These are phyloP conservation scores for Coemansia furcata DNA, from an alignment of 192 early-diverging fungal genomes.

Conservation along the genomic window DNA sequence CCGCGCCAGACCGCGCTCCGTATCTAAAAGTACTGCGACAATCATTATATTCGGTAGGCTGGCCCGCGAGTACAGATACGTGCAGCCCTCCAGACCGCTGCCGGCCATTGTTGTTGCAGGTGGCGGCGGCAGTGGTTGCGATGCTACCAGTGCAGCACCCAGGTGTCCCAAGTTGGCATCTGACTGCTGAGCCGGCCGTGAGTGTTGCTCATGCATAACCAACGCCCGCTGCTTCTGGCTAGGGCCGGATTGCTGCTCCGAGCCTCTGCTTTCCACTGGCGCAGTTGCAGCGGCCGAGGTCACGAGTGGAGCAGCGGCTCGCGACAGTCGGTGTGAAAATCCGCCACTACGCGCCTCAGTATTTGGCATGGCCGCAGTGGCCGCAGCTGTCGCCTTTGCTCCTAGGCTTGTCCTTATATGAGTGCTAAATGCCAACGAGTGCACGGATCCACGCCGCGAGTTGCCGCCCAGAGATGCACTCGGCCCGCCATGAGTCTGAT, in stretches of 20 bases:
- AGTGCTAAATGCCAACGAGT: slow-evolving; percentile 44
- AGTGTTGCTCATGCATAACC: slow-evolving; percentile 3
- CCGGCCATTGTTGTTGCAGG: slow-evolving; percentile 11
- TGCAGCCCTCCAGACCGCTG: slow-evolving; percentile 33
- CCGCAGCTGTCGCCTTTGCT: not conserved
- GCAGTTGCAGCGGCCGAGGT: not conserved
- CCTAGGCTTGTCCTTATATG: slow-evolving; percentile 27
- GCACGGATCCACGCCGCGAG: slow-evolving; percentile 20
- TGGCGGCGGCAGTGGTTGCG: not conserved
- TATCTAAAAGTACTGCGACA: slow-evolving; percentile 39
- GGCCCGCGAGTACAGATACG: slow-evolving; percentile 49
- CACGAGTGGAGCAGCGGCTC: slow-evolving; percentile 7
- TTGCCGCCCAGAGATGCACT: not conserved
- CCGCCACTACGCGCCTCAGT: slow-evolving; percentile 13
- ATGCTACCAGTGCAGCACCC: not conserved
- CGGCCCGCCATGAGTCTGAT: not conserved
- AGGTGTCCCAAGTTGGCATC: not conserved
- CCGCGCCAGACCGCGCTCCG: slow-evolving; percentile 36
- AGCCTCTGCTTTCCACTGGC: not conserved
- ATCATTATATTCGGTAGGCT: slow-evolving; percentile 38
- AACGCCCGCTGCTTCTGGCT: slow-evolving; percentile 11
- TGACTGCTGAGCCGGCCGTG: slow-evolving; percentile 3
- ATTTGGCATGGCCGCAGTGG: slow-evolving; percentile 8
- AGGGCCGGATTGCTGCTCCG: slow-evolving; percentile 7
- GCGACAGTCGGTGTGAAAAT: slow-evolving; percentile 18